Percentiles rank a stretch among this genome's conserved stretches.
These are phyloP conservation scores for Penicillium polonicum DNA, from an alignment of 2,329 filamentous ascomycete genomes.

Conservation along the genomic window DNA sequence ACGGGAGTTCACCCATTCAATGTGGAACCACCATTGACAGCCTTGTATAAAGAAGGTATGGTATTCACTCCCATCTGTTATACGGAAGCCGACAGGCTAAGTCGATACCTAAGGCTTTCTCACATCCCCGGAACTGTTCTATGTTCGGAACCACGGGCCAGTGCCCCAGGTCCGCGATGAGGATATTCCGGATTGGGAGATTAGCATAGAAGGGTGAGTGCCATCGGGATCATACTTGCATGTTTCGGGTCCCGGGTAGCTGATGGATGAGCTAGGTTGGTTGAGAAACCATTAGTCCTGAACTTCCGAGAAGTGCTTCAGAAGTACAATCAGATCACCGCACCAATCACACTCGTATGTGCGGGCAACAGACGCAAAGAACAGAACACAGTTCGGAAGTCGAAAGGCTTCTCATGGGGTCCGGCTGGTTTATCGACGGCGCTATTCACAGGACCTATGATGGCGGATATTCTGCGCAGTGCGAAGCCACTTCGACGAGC, in stretches of 20 bases:
- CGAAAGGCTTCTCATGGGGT: slow-evolving; percentile 93
- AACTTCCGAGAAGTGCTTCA: slow-evolving; percentile 69
- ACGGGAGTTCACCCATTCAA: slow-evolving; percentile 93
- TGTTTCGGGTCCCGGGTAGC: neutral
- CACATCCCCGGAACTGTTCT: slow-evolving; percentile 84
- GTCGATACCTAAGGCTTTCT: slow-evolving; percentile 63
- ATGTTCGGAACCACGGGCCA: slow-evolving; percentile 84
- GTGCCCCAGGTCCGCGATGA: slow-evolving; percentile 74
- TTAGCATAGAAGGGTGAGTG: slow-evolving; percentile 69
- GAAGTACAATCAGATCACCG: slow-evolving; percentile 77
- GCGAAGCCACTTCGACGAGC: slow-evolving; percentile 69
- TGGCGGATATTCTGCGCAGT: slow-evolving; percentile 67
- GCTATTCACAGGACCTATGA: slow-evolving; percentile 78
- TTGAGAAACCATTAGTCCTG: slow-evolving; percentile 71
- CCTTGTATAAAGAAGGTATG: slow-evolving; percentile 65
- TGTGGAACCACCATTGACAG: slow-evolving; percentile 76
- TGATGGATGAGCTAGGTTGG: slow-evolving; percentile 52
- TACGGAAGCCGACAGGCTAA: neutral
- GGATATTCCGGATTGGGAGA: slow-evolving; percentile 75
- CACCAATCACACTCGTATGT: slow-evolving; percentile 85
- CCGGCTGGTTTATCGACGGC: slow-evolving; percentile 83
- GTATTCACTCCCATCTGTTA: slow-evolving; percentile 14
- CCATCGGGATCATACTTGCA: neutral
- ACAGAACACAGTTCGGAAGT: slow-evolving; percentile 86
- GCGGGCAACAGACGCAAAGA: slow-evolving; percentile 91